Evolutionary conservation across 192 early-diverging fungal species (phyloP).

Genomic region (Gonapodya prolifera): DNA sequence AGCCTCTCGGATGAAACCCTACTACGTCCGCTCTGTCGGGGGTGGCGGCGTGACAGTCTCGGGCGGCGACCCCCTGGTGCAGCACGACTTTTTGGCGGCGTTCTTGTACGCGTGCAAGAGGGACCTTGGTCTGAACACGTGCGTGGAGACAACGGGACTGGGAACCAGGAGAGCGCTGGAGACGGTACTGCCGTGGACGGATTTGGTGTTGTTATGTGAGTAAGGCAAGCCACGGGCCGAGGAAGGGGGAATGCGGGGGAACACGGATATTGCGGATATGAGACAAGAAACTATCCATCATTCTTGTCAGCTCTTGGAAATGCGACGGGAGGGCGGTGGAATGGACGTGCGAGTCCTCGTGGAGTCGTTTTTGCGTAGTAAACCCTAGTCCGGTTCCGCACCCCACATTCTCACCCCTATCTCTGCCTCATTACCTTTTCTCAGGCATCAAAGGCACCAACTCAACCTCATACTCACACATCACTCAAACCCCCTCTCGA

Average conservation of each 20-base stretch:
- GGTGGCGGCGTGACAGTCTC: conserved; percentile 14
- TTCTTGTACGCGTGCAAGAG: conserved; percentile 13
- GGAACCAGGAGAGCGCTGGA: conserved; percentile 11
- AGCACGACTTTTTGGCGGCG: conserved; percentile 7
- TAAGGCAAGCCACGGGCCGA: not conserved
- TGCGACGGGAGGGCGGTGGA: too few species aligned
- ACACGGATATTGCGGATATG: too few species aligned
- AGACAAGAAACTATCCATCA: not conserved
- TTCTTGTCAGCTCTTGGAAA: not conserved
- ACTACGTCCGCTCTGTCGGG: conserved; percentile 5
- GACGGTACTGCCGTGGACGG: conserved; percentile 13
- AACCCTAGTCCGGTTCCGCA: not conserved
- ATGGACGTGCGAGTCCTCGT: not conserved
- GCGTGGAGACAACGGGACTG: conserved; percentile 16
- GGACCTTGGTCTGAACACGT: conserved; percentile 13
- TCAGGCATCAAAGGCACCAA: not conserved
- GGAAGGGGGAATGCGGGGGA: conserved; percentile 1
- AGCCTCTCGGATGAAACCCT: conserved; percentile 6
- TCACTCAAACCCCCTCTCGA: not conserved
- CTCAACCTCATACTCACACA: not conserved
- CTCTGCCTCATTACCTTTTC: not conserved
- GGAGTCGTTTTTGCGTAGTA: not conserved
- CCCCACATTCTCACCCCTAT: not conserved
- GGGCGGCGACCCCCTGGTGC: conserved; percentile 15
- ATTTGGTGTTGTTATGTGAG: conserved; percentile 15